Conservation (phyloP, 192 early-diverging fungal genomes). For the Backusella mclennaniae region DNA sequence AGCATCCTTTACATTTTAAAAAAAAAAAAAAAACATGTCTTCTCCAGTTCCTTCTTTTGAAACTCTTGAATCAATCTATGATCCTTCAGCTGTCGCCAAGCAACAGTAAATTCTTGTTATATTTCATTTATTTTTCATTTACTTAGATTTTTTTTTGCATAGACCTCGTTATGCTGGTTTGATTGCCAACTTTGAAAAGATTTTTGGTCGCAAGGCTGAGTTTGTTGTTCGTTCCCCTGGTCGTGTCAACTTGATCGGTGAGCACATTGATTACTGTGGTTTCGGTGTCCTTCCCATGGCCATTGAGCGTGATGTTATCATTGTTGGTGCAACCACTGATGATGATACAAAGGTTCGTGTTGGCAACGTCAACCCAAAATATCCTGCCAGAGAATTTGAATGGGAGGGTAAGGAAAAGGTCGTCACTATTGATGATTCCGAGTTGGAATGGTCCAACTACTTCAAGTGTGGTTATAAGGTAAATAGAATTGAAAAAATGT, state of each 20-base stretch:
- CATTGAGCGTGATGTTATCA: constrained; percentile 76
- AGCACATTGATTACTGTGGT: constrained; percentile 96
- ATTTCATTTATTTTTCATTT: not conserved
- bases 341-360: constrained; percentile 46
- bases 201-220: constrained; percentile 61
- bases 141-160: not conserved
- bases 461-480: constrained; percentile 90
- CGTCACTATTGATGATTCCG: constrained; percentile 68
- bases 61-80: constrained; percentile 32
- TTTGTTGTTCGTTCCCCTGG: constrained; percentile 90
- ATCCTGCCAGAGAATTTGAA: constrained; percentile 45
- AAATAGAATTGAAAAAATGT: not conserved
- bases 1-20: not conserved
- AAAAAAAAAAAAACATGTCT: constrained; percentile 20
- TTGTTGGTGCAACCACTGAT: constrained; percentile 47
- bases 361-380: constrained; percentile 55
- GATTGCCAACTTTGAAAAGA: constrained; percentile 44
- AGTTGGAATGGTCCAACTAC: constrained; percentile 88
- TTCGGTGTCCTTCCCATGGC: constrained; percentile 96
- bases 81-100: constrained; percentile 15
- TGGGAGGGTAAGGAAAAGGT: constrained; percentile 49
- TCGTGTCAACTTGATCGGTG: constrained; percentile 95
- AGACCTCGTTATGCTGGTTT: constrained; percentile 56
- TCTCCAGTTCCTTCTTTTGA: constrained; percentile 23
- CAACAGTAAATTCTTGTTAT: constrained; percentile 27